Evolutionary conservation across 1,284 basidiomycete species (phyloP), one percentile per base, ranked within the genome.

Genomic region (Austroboletus olivaceoglutinosus): DNA sequence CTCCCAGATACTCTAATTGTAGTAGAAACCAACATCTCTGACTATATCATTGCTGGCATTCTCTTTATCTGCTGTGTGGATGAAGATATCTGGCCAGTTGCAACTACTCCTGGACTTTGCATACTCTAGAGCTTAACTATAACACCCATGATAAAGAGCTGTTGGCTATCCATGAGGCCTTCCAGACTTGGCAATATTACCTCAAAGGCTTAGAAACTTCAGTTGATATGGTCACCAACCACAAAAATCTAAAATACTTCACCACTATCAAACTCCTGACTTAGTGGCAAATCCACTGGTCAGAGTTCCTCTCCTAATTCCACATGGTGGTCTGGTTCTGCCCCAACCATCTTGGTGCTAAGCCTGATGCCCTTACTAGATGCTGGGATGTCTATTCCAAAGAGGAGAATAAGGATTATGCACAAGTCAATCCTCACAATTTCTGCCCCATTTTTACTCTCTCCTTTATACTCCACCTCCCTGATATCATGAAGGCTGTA

Each of bases 341-440:
- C n/a, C n/a, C 34, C 10, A 16, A 16, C 25, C 6, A 8, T 9
- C 31, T 16, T 33, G 23, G 23, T 8, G 8, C 23, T 25, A 25
- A 25, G 23, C 23, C 23, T 8, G 8, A 25, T 25, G 23, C 23
- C 23, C 23, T 25, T 8, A 25, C 23, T 25, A 25, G 23, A 25
- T 25, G 23, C 23, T 25, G 23, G 4, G 23, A 8, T 8, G 8
- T 25, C 23, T 25, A 25, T 25, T 25, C 23, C 23, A 25, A 25
- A 25, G 23, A 25, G 23, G 8, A 8, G 23, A 25, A 25, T 25
- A 25, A 25, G 23, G 23, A 52, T 50, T 54, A 54, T 40, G 30
- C 1, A 22, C n/a, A n/a, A n/a, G n/a, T 49, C 15, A 62, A 59
- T 34, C 56, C 52, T 0, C 38, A 57, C 18, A 62, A 60, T 40